Conservation (phyloP, 805 yeast genomes). For the Kuraishia molischiana region DNA sequence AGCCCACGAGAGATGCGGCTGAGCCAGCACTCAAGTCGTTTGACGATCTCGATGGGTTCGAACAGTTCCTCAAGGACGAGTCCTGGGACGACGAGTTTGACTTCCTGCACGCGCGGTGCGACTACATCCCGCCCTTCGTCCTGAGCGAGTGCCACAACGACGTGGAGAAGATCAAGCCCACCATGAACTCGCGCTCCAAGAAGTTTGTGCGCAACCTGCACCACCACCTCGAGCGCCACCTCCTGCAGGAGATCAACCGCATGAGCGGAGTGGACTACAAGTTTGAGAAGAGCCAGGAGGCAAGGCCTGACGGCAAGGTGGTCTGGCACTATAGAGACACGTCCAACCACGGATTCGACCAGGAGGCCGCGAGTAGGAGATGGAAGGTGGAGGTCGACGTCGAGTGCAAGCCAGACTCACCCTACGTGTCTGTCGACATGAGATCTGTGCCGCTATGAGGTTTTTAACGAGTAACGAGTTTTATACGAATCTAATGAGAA, state of each 20-base stretch:
- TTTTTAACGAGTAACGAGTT: too few species aligned
- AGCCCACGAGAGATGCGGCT: not conserved
- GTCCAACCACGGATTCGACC: conserved; percentile 39
- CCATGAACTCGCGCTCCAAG: conserved; percentile 57
- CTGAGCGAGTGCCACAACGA: conserved; percentile 53
- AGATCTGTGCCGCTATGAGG: conserved; percentile 34
- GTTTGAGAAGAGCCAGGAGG: conserved; percentile 32
- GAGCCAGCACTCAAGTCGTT: conserved; percentile 23
- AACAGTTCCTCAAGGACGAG: conserved; percentile 52
- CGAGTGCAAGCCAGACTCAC: conserved; percentile 54
- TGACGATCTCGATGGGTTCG: conserved; percentile 53
- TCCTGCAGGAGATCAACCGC: conserved; percentile 48
- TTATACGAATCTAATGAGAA: too few species aligned
- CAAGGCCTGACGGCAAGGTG: conserved; percentile 34
- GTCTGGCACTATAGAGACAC: conserved; percentile 53
- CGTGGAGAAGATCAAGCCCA: conserved; percentile 58
- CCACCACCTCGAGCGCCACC: conserved; percentile 61
- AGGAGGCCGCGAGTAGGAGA: conserved; percentile 33
- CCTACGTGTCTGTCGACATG: conserved; percentile 57
- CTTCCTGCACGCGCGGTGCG: conserved; percentile 54
- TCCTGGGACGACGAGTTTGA: conserved; percentile 73
- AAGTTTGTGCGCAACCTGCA: conserved; percentile 62
- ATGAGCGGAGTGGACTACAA: conserved; percentile 37
- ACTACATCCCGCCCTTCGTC: conserved; percentile 67
- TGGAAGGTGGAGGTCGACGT: conserved; percentile 56